A percentile compares a stretch with the other conserved stretches of the same genome.
phyloP scores from a whole-genome alignment of 2,329 filamentous ascomycete species.

The Neopestalotiopsis clavispora region DNA sequence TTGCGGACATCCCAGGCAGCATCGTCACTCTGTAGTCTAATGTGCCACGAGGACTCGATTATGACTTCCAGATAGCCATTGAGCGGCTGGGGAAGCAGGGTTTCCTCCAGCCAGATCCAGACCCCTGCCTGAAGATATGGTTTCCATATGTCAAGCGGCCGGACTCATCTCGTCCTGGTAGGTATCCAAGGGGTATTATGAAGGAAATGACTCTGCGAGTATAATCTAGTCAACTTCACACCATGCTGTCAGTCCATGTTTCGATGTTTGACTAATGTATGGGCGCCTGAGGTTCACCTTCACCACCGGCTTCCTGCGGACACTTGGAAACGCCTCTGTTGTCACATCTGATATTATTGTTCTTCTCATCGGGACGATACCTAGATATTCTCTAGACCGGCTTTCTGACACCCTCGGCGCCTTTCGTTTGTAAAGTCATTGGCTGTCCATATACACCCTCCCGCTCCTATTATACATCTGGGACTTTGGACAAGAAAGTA shows the following conservation, averaged over 20 bases:
- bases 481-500: background rate
- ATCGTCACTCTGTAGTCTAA: background rate
- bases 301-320: background rate
- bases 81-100: background rate
- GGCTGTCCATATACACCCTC: conserved; percentile 8
- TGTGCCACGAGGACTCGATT: background rate
- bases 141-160: background rate
- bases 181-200: background rate
- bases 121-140: background rate
- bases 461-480: background rate
- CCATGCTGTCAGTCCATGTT: background rate
- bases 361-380: background rate
- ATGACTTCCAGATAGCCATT: background rate
- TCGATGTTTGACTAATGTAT: background rate
- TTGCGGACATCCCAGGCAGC: background rate
- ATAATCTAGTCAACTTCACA: conserved; percentile 5
- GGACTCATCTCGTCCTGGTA: background rate
- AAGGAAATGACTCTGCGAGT: background rate
- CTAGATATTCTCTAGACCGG: background rate
- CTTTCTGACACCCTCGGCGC: conserved; percentile 1
- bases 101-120: background rate
- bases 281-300: background rate
- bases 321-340: background rate
- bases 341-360: conserved; percentile 10
- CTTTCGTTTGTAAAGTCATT: background rate